Evolutionary conservation across 2,329 filamentous ascomycete genomes (phyloP), one percentile per base, ranked within the genome.

Genomic region (Diaporthe aspalathi): DNA sequence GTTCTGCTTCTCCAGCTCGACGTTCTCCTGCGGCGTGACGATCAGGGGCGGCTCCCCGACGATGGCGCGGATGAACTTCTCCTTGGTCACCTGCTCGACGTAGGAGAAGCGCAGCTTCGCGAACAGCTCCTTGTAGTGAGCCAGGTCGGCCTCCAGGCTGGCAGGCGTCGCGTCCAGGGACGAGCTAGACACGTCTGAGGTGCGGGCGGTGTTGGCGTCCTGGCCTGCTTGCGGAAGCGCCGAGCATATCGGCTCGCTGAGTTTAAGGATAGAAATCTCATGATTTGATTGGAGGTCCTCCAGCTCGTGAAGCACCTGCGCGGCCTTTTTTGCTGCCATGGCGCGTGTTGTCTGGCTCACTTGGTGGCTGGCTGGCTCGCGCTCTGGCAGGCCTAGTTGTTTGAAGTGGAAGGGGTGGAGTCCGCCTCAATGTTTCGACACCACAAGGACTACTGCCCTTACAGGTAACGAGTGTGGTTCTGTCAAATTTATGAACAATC

Each of bases 31-130:
- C 53, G 91, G 89, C 50, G 92, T 92, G 71, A 97, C 93, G 56
- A 98, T 92, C 20, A 95, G 87, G 0, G 95, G 96, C 62, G 95
- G 94, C 74, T 97, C 93, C 74, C 94, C 94, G 20, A 97, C 94
- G 76, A 98, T 97, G 74, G 93, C 92, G 75, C 94, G 93, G 68
- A 99, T 91, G 81, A 98, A 98, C 78, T 97, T 97, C 81, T 99
- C 96, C 83, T 98, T 99, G 54, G 95, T 98, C 74, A 98, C 94
- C 85, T 98, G 96, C 83, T 99, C 96, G 76, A 98, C 93, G 82
- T 98, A 98, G 74, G 93, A 97, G 85, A 98, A 98, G 76, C 95
- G 94, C 49, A 98, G 88, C 83, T 99, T 98, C 52, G 94, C 92
- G 82, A 98, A 99, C 24, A 98, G 89, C 82, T 98, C 95, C 83